Conservation (phyloP, 202 grass and related monocot species). For the Hordeum pubiflorum region DNA sequence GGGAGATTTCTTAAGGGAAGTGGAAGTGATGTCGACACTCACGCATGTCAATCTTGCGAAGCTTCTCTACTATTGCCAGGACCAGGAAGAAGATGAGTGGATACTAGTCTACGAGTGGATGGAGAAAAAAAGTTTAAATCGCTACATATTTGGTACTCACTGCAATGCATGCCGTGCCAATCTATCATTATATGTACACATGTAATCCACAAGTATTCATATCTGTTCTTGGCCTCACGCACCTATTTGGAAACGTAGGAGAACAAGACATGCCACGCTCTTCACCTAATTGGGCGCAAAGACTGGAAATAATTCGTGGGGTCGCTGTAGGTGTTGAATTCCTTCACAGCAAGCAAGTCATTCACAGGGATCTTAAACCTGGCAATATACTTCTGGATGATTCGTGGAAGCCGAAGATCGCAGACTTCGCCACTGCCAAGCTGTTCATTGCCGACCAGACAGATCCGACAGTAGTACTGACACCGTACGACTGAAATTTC, state of each 20-base stretch:
- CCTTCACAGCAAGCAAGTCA: conserved; percentile 5
- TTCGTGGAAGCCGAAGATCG: not conserved
- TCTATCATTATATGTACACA: too few species aligned
- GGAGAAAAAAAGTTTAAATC: not conserved
- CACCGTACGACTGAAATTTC: not conserved
- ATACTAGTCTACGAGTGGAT: conserved; percentile 9
- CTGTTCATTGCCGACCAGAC: not conserved
- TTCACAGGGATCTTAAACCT: conserved; percentile 28
- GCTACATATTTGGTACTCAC: not conserved
- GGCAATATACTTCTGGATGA: conserved; percentile 24
- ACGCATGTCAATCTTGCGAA: not conserved
- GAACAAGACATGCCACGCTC: not conserved
- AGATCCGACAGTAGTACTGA: not conserved
- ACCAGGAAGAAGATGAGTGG: not conserved
- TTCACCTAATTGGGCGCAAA: not conserved
- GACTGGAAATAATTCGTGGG: not conserved
- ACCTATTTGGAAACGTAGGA: not conserved
- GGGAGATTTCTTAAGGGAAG: not conserved
- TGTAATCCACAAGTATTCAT: not conserved
- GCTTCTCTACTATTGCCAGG: not conserved
- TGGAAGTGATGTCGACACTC: not conserved
- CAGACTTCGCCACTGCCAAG: not conserved
- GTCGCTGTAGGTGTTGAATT: not conserved
- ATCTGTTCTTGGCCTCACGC: not conserved
- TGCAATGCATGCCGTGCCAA: not conserved